Evolutionary conservation across 1,284 basidiomycete species (phyloP).

Genomic region (Boletus sp.): DNA sequence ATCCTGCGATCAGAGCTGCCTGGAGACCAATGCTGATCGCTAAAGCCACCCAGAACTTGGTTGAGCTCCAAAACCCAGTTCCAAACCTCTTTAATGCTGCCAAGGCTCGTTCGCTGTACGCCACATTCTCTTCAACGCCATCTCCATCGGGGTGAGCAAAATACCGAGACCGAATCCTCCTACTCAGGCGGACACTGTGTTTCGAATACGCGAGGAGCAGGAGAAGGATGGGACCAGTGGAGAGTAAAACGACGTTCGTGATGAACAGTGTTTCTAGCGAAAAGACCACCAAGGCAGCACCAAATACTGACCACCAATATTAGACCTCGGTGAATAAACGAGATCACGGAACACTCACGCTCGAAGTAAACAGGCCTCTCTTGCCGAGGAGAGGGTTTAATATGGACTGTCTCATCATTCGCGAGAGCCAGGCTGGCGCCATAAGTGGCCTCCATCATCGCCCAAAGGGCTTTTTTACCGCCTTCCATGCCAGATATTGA

Average conservation of each 20-base stretch:
- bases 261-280: conserved; percentile 50
- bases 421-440: conserved; percentile 56
- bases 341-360: conserved; percentile 42
- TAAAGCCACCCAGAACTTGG: conserved; percentile 61
- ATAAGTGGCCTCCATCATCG: conserved; percentile 66
- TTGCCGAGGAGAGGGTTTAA: conserved; percentile 6
- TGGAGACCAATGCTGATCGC: conserved; percentile 46
- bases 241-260: conserved; percentile 58
- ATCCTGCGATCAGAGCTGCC: conserved; percentile 47
- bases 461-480: conserved; percentile 60
- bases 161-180: conserved; percentile 18
- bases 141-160: conserved; percentile 11
- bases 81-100: conserved; percentile 20
- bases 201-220: conserved; percentile 42
- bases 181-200: conserved; percentile 21
- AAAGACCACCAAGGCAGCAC: conserved; percentile 52
- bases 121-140: conserved; percentile 6
- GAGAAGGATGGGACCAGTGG: conserved; percentile 57
- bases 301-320: conserved; percentile 52
- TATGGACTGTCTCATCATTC: conserved; percentile 36
- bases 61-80: conserved; percentile 41
- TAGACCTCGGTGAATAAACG: not conserved
- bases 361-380: conserved; percentile 67
- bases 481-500: conserved; percentile 55
- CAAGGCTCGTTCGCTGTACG: conserved; percentile 10